Evolutionary conservation across 2,329 filamentous ascomycete species (phyloP), one percentile per base, ranked within the genome.

Genomic region (Neofusicoccum kwambonambiense): DNA sequence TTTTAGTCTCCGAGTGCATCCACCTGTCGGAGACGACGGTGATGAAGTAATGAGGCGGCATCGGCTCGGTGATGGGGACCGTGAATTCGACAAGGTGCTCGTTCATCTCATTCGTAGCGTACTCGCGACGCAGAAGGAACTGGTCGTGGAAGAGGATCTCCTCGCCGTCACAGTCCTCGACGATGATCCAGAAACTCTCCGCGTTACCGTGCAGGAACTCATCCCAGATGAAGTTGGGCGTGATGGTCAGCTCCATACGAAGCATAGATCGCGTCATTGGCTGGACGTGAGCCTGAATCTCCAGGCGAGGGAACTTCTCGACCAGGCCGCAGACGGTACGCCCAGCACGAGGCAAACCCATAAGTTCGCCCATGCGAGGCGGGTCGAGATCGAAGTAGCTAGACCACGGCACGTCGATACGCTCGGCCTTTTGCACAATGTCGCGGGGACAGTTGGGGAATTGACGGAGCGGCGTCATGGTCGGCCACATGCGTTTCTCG

Each of bases 401-500:
- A 67, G 84, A 86, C 93, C 94, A 99, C 1, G 91, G 89, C 19
- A 98, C 93, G 70, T 97, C 93, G 67, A 98, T 96, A 70, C 93
- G 87, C 80, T 99, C 95, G 3, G 93, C 90, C 79, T 98, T 98
- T 69, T 92, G 89, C 56, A 98, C 82, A 62, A 98, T 91, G 65
- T 98, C 94, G 45, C 88, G 84, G 3, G 93, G 88, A 73, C 93
- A 97, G 44, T 82, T 81, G 3, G 90, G 87, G 74, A 99, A 99
- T 73, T 99, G 95, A 62, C 95, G 88, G 37, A 99, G 83, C 11
- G 96, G 95, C 42, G 92, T 92, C 95, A 98, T 99, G 5, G 94
- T 98, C 13, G 94, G 93, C 95, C 95, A 99, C 96, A 99, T 99
- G 57, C 96, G 87, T 83, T 97, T 97, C 82, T 99, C 95, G 0